These are phyloP conservation scores for Phylloporus sp. DNA, from an alignment of 768 basidiomycete species.

Conservation along the genomic window DNA sequence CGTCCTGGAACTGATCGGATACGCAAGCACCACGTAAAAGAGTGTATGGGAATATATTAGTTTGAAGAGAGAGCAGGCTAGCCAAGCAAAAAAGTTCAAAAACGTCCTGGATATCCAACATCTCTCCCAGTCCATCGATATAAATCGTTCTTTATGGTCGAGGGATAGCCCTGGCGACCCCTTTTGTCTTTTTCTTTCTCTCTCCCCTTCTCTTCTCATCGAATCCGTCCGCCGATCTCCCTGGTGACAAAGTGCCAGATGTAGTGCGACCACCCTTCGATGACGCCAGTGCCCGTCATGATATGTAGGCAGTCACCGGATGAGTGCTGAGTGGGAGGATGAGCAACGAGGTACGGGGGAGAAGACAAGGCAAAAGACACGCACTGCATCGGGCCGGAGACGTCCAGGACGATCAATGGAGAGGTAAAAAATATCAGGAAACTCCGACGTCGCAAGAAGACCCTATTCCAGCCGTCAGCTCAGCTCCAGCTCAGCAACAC, in stretches of 20 bases:
- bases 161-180: not conserved
- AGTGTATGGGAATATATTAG: no score
- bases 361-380: slow-evolving; percentile 18
- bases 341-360: not conserved
- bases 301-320: slow-evolving; percentile 45
- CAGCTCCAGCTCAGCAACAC: no score
- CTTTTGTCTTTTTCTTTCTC: no score
- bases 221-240: slow-evolving; percentile 30
- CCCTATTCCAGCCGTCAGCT: slow-evolving; percentile 37
- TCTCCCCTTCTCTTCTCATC: slow-evolving; percentile 10
- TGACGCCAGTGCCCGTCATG: slow-evolving; percentile 41
- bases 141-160: no score
- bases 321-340: slow-evolving; percentile 31
- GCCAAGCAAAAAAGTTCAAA: no score
- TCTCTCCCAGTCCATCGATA: no score
- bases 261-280: slow-evolving; percentile 50
- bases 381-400: slow-evolving; percentile 60
- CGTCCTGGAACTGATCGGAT: no score
- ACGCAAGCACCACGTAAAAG: no score
- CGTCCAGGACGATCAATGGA: slow-evolving; percentile 57
- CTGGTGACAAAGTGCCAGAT: slow-evolving; percentile 45
- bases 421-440: slow-evolving; percentile 53
- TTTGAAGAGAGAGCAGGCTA: no score
- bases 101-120: no score
- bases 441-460: slow-evolving; percentile 38